phyloP scores from a whole-genome alignment of 2,329 filamentous ascomycete species.

The Zymoseptoria pseudotritici region DNA sequence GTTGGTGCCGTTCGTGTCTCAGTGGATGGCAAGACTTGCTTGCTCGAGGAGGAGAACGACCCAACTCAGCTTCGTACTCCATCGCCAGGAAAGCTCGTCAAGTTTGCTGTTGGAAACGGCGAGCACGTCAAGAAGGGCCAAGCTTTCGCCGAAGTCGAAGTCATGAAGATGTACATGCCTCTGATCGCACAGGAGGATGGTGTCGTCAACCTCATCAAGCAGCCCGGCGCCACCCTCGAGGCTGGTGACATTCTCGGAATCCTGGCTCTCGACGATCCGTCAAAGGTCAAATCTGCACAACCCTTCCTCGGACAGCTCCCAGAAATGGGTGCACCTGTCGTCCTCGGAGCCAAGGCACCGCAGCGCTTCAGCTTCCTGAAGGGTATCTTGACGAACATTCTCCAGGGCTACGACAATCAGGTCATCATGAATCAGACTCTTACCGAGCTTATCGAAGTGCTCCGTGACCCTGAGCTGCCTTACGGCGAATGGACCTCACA shows the following conservation, averaged over 20 bases:
- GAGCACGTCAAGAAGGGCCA: constrained; percentile 88
- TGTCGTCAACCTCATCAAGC: constrained; percentile 96
- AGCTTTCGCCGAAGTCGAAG: constrained; percentile 92
- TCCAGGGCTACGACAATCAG: constrained; percentile 93
- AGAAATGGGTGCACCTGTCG: constrained; percentile 73
- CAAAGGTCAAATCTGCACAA: constrained; percentile 91
- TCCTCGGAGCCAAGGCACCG: constrained; percentile 83
- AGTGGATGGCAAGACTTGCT: constrained; percentile 94
- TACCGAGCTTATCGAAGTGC: constrained; percentile 80
- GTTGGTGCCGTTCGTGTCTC: constrained; percentile 91
- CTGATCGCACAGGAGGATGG: constrained; percentile 90
- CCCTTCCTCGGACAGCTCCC: constrained; percentile 89
- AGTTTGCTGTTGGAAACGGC: constrained; percentile 93
- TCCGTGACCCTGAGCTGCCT: constrained; percentile 81
- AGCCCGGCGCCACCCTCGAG: constrained; percentile 93
- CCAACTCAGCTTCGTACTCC: constrained; percentile 93
- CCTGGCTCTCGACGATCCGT: constrained; percentile 86
- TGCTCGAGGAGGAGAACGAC: constrained; percentile 98
- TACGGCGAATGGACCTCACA: constrained; percentile 96
- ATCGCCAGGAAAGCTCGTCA: constrained; percentile 94
- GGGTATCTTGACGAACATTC: constrained; percentile 76
- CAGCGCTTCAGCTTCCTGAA: constrained; percentile 75
- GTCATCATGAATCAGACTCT: constrained; percentile 86
- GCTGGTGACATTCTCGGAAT: constrained; percentile 99
- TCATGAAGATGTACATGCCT: constrained; percentile 99